phyloP scores from a whole-genome alignment of 352 stramenopile genomes.

The Saprolegnia parasitica region DNA sequence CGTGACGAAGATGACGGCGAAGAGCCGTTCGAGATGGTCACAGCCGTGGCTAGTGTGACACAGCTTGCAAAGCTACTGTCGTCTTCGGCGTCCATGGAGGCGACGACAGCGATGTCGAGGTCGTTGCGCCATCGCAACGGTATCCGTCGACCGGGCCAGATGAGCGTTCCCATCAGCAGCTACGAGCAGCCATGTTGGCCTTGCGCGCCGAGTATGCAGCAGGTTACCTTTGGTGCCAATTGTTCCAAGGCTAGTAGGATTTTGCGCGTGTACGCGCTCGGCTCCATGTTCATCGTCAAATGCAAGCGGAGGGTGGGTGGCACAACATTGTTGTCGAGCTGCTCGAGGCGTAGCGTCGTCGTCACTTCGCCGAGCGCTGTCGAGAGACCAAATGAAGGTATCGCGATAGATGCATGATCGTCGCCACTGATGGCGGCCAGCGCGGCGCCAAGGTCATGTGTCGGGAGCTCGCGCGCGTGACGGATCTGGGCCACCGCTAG shows the following conservation, averaged over 20 bases:
- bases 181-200: background rate
- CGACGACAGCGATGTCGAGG: slow-evolving; percentile 40
- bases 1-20: background rate
- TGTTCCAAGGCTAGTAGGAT: slow-evolving; percentile 41
- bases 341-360: background rate
- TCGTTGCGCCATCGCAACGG: slow-evolving; percentile 49
- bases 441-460: background rate
- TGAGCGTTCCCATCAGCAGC: slow-evolving; percentile 39
- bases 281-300: background rate
- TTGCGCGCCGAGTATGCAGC: background rate
- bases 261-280: background rate
- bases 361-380: too few species aligned
- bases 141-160: slow-evolving; percentile 40
- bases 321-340: background rate
- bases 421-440: background rate
- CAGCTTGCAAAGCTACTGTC: slow-evolving; percentile 31
- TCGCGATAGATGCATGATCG: too few species aligned
- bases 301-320: background rate
- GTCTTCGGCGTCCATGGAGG: slow-evolving; percentile 32
- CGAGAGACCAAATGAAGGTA: too few species aligned
- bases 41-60: slow-evolving; percentile 30
- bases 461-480: background rate
- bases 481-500: background rate
- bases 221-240: slow-evolving; percentile 31
- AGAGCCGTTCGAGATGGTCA: slow-evolving; percentile 30